A percentile compares a stretch with the other conserved stretches of the same genome.
phyloP scores from a whole-genome alignment of 2,329 filamentous ascomycete genomes.

The Sarocladium kiliense region DNA sequence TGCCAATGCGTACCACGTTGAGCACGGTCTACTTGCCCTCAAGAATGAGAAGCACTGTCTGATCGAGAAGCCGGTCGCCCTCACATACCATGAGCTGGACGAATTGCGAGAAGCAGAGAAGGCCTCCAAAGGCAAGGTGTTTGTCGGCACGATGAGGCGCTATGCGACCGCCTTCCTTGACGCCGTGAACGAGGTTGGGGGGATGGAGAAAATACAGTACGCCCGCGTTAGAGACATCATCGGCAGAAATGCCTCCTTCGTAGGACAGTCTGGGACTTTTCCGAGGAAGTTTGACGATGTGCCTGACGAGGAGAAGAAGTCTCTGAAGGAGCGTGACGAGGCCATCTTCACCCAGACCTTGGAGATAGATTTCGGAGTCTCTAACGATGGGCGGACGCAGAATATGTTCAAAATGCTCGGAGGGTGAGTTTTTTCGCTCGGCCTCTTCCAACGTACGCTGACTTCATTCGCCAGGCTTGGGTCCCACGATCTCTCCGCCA shows the following conservation, averaged over 20 bases:
- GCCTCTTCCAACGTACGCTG: neutral
- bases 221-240: conserved; percentile 37
- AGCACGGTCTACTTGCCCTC: conserved; percentile 46
- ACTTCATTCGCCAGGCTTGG: conserved; percentile 27
- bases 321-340: neutral
- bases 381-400: neutral
- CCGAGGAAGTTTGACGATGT: conserved; percentile 35
- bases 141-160: conserved; percentile 58
- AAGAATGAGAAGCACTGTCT: conserved; percentile 50
- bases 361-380: conserved; percentile 8
- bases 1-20: conserved; percentile 49
- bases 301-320: conserved; percentile 15
- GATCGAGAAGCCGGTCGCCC: conserved; percentile 53
- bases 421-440: neutral
- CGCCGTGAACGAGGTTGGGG: conserved; percentile 47
- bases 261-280: conserved; percentile 37
- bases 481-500: conserved; percentile 44
- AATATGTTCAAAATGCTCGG: conserved; percentile 2
- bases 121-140: conserved; percentile 36
- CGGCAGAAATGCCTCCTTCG: conserved; percentile 41
- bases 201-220: conserved; percentile 48
- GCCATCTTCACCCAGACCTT: conserved; percentile 10
- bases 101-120: conserved; percentile 45
- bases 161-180: conserved; percentile 51
- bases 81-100: conserved; percentile 40